These are phyloP conservation scores for Phytopythium sindhum DNA, from an alignment of 352 stramenopile species.

Conservation along the genomic window DNA sequence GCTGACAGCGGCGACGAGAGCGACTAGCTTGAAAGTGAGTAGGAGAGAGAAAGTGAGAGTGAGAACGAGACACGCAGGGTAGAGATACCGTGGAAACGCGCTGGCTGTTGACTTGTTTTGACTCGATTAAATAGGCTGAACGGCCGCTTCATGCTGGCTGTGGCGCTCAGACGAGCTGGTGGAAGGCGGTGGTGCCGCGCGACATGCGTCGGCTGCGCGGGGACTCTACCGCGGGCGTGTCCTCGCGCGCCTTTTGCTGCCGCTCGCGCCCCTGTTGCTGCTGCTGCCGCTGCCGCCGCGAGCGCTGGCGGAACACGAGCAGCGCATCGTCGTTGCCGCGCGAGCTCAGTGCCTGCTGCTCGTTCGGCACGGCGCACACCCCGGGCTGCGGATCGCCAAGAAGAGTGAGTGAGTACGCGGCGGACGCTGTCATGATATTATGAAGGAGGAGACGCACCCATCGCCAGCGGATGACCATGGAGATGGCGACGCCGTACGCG, in stretches of 20 bases:
- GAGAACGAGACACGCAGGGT: not conserved
- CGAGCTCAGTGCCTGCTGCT: slow-evolving; percentile 45
- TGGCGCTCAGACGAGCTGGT: slow-evolving; percentile 5
- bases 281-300: slow-evolving; percentile 8
- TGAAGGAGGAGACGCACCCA: slow-evolving; percentile 33
- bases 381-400: slow-evolving; percentile 38
- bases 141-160: too few species aligned
- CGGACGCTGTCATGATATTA: not conserved
- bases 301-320: slow-evolving; percentile 13
- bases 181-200: slow-evolving; percentile 2
- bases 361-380: slow-evolving; percentile 70
- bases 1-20: slow-evolving; percentile 82
- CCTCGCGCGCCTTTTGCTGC: not conserved
- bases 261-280: slow-evolving; percentile 1
- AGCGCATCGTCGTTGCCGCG: slow-evolving; percentile 19
- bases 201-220: not conserved
- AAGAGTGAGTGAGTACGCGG: slow-evolving; percentile 1
- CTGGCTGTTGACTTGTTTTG: not conserved
- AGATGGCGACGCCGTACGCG: slow-evolving; percentile 59
- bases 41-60: slow-evolving; percentile 1
- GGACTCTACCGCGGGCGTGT: not conserved
- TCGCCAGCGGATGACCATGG: slow-evolving; percentile 74
- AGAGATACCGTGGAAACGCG: slow-evolving; percentile 1
- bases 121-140: not conserved
- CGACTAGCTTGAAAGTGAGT: slow-evolving; percentile 28